Evolutionary conservation across 2,329 filamentous ascomycete species (phyloP).

Genomic region (Aspergillus pseudoglaucus): DNA sequence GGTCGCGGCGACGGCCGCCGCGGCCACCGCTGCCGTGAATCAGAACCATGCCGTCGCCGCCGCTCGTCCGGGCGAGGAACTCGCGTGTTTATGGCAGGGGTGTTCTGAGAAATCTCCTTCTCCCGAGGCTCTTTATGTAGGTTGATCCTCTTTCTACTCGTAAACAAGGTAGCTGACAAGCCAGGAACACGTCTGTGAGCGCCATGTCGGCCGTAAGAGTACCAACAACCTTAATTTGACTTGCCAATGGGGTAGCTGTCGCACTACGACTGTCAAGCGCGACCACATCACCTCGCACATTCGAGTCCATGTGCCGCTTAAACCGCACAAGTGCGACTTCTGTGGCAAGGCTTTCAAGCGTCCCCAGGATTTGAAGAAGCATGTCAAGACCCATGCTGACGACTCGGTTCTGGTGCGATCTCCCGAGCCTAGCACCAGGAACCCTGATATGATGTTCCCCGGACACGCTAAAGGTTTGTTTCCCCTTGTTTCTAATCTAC

Average conservation of each 20-base stretch:
- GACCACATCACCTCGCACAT: slow-evolving; percentile 99
- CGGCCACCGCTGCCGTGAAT: slow-evolving; percentile 32
- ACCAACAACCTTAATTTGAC: slow-evolving; percentile 98
- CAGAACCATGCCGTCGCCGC: slow-evolving; percentile 24
- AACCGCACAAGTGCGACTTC: slow-evolving; percentile 98
- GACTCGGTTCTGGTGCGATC: slow-evolving; percentile 71
- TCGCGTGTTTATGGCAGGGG: slow-evolving; percentile 56
- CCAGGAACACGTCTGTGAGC: slow-evolving; percentile 95
- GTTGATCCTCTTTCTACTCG: slow-evolving; percentile 8
- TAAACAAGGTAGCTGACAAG: neutral
- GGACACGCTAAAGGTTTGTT: slow-evolving; percentile 32
- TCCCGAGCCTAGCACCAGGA: slow-evolving; percentile 51
- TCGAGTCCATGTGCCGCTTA: slow-evolving; percentile 94
- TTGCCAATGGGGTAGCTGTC: slow-evolving; percentile 94
- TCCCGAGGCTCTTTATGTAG: slow-evolving; percentile 58
- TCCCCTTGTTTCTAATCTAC: neutral
- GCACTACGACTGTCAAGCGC: slow-evolving; percentile 95
- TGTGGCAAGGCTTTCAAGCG: slow-evolving; percentile 99
- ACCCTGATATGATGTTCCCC: slow-evolving; percentile 37
- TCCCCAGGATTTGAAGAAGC: slow-evolving; percentile 97
- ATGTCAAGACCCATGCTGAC: slow-evolving; percentile 97
- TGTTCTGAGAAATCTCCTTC: slow-evolving; percentile 55
- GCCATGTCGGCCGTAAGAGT: slow-evolving; percentile 96
- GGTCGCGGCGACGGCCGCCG: slow-evolving; percentile 28
- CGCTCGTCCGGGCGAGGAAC: slow-evolving; percentile 28